Percentiles rank a stretch among this genome's conserved stretches.
These are phyloP conservation scores for Chalaropsis ovoidea DNA, from an alignment of 2,329 filamentous ascomycete species.

Conservation along the genomic window DNA sequence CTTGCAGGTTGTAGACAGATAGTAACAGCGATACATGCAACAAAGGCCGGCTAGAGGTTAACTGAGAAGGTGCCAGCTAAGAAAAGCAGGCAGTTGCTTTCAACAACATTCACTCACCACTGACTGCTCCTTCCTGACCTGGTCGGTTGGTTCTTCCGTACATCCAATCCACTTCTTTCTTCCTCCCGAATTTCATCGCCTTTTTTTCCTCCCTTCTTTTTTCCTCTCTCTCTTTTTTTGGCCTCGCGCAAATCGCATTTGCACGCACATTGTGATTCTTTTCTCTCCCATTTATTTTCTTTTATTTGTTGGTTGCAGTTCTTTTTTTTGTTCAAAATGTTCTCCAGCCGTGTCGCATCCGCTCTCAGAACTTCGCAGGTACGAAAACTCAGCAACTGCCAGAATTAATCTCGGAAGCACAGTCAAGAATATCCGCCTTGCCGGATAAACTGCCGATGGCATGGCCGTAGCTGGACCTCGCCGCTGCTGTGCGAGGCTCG, in stretches of 20 bases:
- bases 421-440: background rate
- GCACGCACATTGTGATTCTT: slow-evolving; percentile 10
- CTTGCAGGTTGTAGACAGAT: background rate
- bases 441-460: background rate
- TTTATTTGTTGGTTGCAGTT: slow-evolving; percentile 24
- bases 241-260: slow-evolving; percentile 27
- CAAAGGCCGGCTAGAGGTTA: background rate
- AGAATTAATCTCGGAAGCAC: background rate
- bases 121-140: slow-evolving; percentile 13
- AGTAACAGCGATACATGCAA: background rate
- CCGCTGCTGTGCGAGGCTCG: slow-evolving; percentile 25
- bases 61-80: background rate
- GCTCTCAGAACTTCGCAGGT: slow-evolving; percentile 23
- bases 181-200: slow-evolving; percentile 23
- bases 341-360: slow-evolving; percentile 25
- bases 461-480: slow-evolving; percentile 11
- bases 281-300: slow-evolving; percentile 18
- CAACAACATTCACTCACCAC: slow-evolving; percentile 13
- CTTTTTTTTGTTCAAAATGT: slow-evolving; percentile 26
- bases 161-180: slow-evolving; percentile 25
- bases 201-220: slow-evolving; percentile 18
- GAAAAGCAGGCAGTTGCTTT: background rate
- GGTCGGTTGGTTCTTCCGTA: slow-evolving; percentile 10
- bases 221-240: slow-evolving; percentile 18
- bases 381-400: slow-evolving; percentile 6